Conservation (phyloP, 352 stramenopile genomes). For the Pythium apleroticum region DNA sequence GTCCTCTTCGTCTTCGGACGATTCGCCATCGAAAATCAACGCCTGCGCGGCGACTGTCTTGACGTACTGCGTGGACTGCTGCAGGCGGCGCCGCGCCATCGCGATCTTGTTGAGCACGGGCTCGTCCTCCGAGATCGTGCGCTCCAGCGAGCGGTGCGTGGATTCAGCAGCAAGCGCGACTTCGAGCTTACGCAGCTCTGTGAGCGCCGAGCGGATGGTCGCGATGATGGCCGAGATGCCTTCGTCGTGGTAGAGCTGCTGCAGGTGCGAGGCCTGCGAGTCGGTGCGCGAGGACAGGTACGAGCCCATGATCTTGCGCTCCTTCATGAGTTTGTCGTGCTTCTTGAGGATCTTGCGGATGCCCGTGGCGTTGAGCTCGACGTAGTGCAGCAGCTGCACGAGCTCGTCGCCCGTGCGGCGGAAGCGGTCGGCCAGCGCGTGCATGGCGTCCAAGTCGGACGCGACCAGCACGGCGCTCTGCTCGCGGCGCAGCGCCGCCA, state of each 20-base stretch:
- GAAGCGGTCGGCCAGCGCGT: slow-evolving; percentile 61
- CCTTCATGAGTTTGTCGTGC: slow-evolving; percentile 84
- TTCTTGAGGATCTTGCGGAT: slow-evolving; percentile 92
- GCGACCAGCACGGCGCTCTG: slow-evolving; percentile 36
- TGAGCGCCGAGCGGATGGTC: slow-evolving; percentile 69
- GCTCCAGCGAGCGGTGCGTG: slow-evolving; percentile 23
- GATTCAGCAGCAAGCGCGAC: slow-evolving; percentile 27
- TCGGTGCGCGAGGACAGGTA: slow-evolving; percentile 81
- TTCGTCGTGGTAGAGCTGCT: slow-evolving; percentile 87
- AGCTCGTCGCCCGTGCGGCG: slow-evolving; percentile 77
- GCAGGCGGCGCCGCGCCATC: slow-evolving; percentile 58
- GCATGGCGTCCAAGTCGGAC: slow-evolving; percentile 67
- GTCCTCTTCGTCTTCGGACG: slow-evolving; percentile 82
- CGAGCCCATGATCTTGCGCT: slow-evolving; percentile 84
- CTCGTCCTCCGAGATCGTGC: slow-evolving; percentile 75
- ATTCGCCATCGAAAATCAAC: slow-evolving; percentile 82
- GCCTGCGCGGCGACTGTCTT: slow-evolving; percentile 80
- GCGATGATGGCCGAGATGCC: slow-evolving; percentile 88
- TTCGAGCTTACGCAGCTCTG: slow-evolving; percentile 57
- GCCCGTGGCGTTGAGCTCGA: slow-evolving; percentile 85
- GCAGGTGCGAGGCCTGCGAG: slow-evolving; percentile 79
- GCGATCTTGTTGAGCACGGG: slow-evolving; percentile 74
- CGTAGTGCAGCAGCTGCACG: slow-evolving; percentile 80
- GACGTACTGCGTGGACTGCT: slow-evolving; percentile 84
- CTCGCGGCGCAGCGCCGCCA: slow-evolving; percentile 48